Evolutionary conservation across 2,329 filamentous ascomycete species (phyloP).

Genomic region (Keithomyces neogunnii): DNA sequence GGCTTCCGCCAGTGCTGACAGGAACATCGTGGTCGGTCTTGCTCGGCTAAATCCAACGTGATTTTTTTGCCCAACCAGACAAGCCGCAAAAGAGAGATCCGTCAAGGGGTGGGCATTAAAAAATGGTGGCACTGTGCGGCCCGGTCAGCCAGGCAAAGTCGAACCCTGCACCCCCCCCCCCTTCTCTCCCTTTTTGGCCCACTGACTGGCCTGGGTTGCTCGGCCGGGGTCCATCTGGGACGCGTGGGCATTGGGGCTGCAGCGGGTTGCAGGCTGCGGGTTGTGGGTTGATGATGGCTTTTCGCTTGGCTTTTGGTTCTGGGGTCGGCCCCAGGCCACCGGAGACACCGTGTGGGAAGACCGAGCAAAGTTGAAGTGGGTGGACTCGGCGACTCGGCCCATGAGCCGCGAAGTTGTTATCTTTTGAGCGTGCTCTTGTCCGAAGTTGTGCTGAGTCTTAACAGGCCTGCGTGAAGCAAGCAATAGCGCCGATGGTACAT

Average conservation of each 20-base stretch:
- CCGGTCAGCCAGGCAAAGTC: neutral
- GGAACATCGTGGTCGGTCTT: neutral
- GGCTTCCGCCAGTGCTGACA: neutral
- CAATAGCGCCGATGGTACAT: no score
- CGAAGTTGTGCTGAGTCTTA: no score
- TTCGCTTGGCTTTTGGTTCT: neutral
- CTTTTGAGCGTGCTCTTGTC: no score
- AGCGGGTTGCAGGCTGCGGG: no score
- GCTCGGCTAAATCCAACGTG: conserved; percentile 1
- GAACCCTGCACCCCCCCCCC: no score
- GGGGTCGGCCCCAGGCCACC: neutral
- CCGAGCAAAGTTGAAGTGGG: neutral
- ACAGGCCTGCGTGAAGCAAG: no score
- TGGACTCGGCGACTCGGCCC: no score
- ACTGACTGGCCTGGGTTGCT: neutral
- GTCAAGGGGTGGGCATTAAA: neutral
- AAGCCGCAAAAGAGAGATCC: neutral
- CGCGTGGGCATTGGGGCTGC: neutral
- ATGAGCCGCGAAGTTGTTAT: no score
- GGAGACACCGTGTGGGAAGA: neutral
- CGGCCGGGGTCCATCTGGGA: neutral
- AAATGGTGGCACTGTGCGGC: neutral
- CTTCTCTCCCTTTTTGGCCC: no score
- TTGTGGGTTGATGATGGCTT: neutral
- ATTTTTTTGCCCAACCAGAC: neutral